A percentile compares a stretch with the other conserved stretches of the same genome.
Conservation (phyloP, 2,329 filamentous ascomycete genomes). For the Fusarium liriodendri region DNA sequence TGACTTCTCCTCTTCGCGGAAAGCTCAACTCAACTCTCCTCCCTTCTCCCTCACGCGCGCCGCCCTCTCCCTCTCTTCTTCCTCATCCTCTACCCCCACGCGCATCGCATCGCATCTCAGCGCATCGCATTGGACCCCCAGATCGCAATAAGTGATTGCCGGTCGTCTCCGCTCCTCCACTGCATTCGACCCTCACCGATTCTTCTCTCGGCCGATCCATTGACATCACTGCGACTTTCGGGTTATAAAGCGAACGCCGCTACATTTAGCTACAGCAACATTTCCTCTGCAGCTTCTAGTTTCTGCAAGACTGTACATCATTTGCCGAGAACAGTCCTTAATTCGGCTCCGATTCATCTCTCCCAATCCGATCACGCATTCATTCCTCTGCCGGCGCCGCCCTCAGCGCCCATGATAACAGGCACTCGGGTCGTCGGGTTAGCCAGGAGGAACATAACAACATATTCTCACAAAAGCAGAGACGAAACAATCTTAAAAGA, state of each 20-base stretch:
- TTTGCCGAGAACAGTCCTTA: slow-evolving; percentile 14
- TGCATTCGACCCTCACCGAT: slow-evolving; percentile 31
- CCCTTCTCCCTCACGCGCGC: slow-evolving; percentile 7
- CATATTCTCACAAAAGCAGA: slow-evolving; percentile 27
- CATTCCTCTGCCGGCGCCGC: slow-evolving; percentile 17
- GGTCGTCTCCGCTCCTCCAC: slow-evolving; percentile 32
- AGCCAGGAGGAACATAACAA: slow-evolving; percentile 33
- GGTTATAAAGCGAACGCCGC: slow-evolving; percentile 22
- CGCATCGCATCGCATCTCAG: slow-evolving; percentile 4
- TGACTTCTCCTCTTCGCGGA: slow-evolving; percentile 19
- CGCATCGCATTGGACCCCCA: slow-evolving; percentile 13
- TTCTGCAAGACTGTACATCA: background rate
- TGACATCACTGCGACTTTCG: slow-evolving; percentile 30
- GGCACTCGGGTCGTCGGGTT: slow-evolving; percentile 25
- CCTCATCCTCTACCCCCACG: background rate
- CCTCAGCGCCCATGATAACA: slow-evolving; percentile 31
- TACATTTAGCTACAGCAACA: slow-evolving; percentile 25
- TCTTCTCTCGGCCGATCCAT: slow-evolving; percentile 32
- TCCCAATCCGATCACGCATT: slow-evolving; percentile 3
- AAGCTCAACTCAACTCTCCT: background rate
- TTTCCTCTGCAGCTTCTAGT: background rate
- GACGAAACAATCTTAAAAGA: slow-evolving; percentile 2
- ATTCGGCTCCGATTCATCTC: slow-evolving; percentile 1
- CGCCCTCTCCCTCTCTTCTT: background rate
- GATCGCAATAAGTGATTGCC: slow-evolving; percentile 25